Evolutionary conservation across 805 yeast species (phyloP).

Genomic region (Jamesozyma piceae): DNA sequence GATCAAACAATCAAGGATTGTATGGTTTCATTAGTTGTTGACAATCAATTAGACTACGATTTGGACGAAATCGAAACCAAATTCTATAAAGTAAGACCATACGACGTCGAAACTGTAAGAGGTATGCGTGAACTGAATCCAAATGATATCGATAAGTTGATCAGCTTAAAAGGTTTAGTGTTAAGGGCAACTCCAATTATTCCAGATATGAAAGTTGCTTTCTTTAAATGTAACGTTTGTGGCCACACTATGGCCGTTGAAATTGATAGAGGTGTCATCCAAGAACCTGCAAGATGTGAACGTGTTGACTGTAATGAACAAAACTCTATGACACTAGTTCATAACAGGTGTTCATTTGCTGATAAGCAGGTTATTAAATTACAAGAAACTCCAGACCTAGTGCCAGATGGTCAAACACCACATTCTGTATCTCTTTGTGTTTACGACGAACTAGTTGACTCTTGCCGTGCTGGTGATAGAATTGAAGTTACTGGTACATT

Average conservation of each 20-base stretch:
- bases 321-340: slow-evolving; percentile 83
- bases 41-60: slow-evolving; percentile 41
- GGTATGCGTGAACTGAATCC: slow-evolving; percentile 95
- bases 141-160: slow-evolving; percentile 86
- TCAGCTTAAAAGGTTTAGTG: slow-evolving; percentile 83
- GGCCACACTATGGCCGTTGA: slow-evolving; percentile 87
- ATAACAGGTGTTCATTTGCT: slow-evolving; percentile 85
- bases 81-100: slow-evolving; percentile 84
- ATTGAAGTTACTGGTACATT: slow-evolving; percentile 92
- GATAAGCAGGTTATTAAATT: slow-evolving; percentile 90
- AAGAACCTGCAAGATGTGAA: slow-evolving; percentile 92
- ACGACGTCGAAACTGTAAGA: slow-evolving; percentile 56
- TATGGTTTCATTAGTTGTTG: slow-evolving; percentile 64
- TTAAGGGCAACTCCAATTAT: slow-evolving; percentile 82
- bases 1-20: slow-evolving; percentile 91
- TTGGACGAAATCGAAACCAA: slow-evolving; percentile 66
- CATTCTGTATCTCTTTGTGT: slow-evolving; percentile 90
- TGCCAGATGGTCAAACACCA: slow-evolving; percentile 98
- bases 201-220: slow-evolving; percentile 97
- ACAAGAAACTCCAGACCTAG: slow-evolving; percentile 92
- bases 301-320: slow-evolving; percentile 71
- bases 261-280: slow-evolving; percentile 87
- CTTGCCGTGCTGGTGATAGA: slow-evolving; percentile 93
- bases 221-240: slow-evolving; percentile 90
- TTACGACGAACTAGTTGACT: slow-evolving; percentile 91